Conservation (phyloP, 441 rosid species). For the Adansonia madagascariensis region DNA sequence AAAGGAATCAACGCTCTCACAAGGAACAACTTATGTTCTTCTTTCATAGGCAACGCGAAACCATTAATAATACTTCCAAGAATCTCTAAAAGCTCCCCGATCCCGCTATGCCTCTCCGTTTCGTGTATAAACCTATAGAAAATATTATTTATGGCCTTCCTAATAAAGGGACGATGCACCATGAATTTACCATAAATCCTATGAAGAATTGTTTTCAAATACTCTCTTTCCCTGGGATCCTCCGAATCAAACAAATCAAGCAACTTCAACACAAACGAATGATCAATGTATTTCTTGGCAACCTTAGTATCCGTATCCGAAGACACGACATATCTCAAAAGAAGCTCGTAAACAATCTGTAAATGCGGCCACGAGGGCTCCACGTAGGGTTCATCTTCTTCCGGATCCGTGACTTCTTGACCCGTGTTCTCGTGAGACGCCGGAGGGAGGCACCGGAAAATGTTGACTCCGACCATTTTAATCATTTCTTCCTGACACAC, state of each 20-base stretch:
- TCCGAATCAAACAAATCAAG: slow-evolving; percentile 88
- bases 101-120: slow-evolving; percentile 84
- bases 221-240: slow-evolving; percentile 88
- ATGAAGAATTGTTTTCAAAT: slow-evolving; percentile 84
- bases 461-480: slow-evolving; percentile 66
- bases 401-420: slow-evolving; percentile 75
- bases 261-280: slow-evolving; percentile 74
- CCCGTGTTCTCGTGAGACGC: slow-evolving; percentile 81
- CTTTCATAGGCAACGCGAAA: slow-evolving; percentile 95
- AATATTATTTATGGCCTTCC: slow-evolving; percentile 80
- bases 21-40: slow-evolving; percentile 90
- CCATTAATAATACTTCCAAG: slow-evolving; percentile 94
- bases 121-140: slow-evolving; percentile 86
- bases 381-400: slow-evolving; percentile 84
- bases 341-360: slow-evolving; percentile 73
- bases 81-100: slow-evolving; percentile 91
- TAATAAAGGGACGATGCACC: slow-evolving; percentile 84
- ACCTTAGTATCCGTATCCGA: slow-evolving; percentile 77
- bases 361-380: slow-evolving; percentile 94
- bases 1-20: slow-evolving; percentile 85
- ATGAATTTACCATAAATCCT: slow-evolving; percentile 81
- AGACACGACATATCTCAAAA: slow-evolving; percentile 67
- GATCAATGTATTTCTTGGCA: slow-evolving; percentile 81
- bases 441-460: slow-evolving; percentile 81
- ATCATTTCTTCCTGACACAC: slow-evolving; percentile 84